Conservation (phyloP, 1,139 yeast genomes). For the Saccharomycopsis hybrid region DNA sequence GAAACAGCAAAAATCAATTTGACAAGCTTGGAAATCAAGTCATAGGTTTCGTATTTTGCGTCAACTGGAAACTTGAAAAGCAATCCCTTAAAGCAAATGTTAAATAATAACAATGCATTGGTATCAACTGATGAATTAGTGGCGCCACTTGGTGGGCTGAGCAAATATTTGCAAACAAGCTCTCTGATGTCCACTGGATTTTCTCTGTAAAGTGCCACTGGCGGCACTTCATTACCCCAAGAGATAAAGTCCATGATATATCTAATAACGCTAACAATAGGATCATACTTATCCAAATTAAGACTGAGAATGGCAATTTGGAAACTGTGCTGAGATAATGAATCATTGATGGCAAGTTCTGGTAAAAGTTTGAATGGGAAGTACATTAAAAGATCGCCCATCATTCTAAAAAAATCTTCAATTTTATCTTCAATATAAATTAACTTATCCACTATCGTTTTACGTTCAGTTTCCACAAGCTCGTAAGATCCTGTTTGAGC, state of each 20-base stretch:
- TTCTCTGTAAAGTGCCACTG: constrained; percentile 57
- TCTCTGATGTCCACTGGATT: constrained; percentile 49
- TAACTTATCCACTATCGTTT: constrained; percentile 5
- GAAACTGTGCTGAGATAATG: constrained; percentile 50
- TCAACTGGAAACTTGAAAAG: constrained; percentile 69
- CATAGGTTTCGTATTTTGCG: constrained; percentile 68
- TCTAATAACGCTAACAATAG: constrained; percentile 65
- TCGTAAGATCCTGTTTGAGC: not conserved
- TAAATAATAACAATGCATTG: constrained; percentile 36
- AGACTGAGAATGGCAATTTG: constrained; percentile 56
- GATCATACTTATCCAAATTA: constrained; percentile 60
- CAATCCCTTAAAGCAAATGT: constrained; percentile 55
- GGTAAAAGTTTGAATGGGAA: constrained; percentile 63
- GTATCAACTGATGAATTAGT: constrained; percentile 1
- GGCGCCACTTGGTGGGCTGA: constrained; percentile 3
- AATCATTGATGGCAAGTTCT: constrained; percentile 32
- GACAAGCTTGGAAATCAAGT: constrained; percentile 61
- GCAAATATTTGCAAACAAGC: constrained; percentile 36
- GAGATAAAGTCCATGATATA: constrained; percentile 72
- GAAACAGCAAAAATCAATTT: constrained; percentile 39
- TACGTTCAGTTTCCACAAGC: constrained; percentile 1
- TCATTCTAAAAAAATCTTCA: constrained; percentile 85
- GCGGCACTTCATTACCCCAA: constrained; percentile 80
- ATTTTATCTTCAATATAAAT: constrained; percentile 27
- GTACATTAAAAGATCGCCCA: constrained; percentile 72